A percentile compares a stretch with the other conserved stretches of the same genome.
phyloP scores from a whole-genome alignment of 2,329 filamentous ascomycete species.

The Hirsutella rhossiliensis region DNA sequence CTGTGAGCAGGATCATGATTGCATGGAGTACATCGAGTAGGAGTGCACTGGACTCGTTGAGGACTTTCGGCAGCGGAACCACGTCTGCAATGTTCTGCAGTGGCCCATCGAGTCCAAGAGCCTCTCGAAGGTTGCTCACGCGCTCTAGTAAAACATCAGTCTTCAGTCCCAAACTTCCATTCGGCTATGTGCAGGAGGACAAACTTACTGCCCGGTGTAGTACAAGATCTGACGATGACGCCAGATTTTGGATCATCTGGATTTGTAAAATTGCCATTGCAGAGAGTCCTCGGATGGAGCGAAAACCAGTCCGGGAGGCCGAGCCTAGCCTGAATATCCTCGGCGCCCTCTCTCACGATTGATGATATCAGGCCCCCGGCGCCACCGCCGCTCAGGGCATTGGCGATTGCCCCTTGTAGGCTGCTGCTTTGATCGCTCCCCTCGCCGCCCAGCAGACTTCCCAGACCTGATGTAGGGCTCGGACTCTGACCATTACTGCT shows the following conservation, averaged over 20 bases:
- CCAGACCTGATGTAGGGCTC: background rate
- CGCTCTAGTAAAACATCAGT: background rate
- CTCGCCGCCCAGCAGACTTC: background rate
- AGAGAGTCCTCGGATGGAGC: background rate
- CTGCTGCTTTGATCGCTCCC: background rate
- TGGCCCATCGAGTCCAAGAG: background rate
- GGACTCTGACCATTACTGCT: background rate
- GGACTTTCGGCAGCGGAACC: background rate
- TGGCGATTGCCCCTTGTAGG: background rate
- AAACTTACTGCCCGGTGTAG: background rate
- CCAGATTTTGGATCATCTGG: background rate
- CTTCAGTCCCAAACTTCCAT: background rate
- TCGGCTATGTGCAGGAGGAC: background rate
- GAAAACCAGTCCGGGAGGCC: background rate
- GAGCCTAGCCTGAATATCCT: background rate
- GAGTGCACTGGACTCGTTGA: background rate
- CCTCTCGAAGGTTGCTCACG: background rate
- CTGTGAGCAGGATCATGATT: background rate
- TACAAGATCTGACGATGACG: background rate
- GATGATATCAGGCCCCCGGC: background rate
- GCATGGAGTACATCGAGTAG: background rate
- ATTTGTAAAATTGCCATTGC: background rate
- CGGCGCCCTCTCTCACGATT: background rate
- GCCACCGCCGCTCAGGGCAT: background rate
- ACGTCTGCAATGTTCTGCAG: background rate